Evolutionary conservation across 2,329 filamentous ascomycete species (phyloP), one percentile per base, ranked within the genome.

Genomic region (Emydomyces testavorans): DNA sequence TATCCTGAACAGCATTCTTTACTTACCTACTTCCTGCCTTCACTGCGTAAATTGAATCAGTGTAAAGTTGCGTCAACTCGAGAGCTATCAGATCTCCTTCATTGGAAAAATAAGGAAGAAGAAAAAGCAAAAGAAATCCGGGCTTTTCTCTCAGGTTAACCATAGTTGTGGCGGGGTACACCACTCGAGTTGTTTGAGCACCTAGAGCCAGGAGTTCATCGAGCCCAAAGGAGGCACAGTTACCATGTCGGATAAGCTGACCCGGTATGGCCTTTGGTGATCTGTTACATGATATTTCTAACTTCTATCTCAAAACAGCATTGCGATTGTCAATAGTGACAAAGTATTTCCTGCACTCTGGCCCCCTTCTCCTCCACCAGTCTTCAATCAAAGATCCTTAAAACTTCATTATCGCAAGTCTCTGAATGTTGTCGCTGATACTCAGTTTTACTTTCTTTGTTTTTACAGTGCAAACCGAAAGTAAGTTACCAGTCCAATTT

Each of bases 241-340:
- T 71, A 76, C 61, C 63, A 94, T 94, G 88, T 77, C 85, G 66
- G 88, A 94, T 77, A 94, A 85, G 73, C 80, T 95, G 62, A 96
- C 90, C 61, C 85, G 89, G 88, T 94, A 80, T 60, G 80, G 39
- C 21, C 26, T 7, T 35, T 16, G 13, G 15, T 6, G n/a, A 23
- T 29, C 8, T 4, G 20, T 29, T n/a, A 21, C 16, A n/a, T n/a
- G n/a, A n/a, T n/a, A n/a, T 34, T 23, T 39, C 15, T 3, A 31
- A 10, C 11, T 16, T 26, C n/a, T n/a, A n/a, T n/a, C n/a, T n/a
- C n/a, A n/a, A n/a, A n/a, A n/a, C 64, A 93, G 92, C 84, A 89
- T 98, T 73, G 92, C 92, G 63, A 98, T 98, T 74, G 86, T 98
- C 75, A 96, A 90, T 71, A 84, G 79, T 67, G 92, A 98, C 82